Evolutionary conservation across 257 asterid genomes (phyloP), one percentile per base, ranked within the genome.

Genomic region (Nicotiana noctiflora): DNA sequence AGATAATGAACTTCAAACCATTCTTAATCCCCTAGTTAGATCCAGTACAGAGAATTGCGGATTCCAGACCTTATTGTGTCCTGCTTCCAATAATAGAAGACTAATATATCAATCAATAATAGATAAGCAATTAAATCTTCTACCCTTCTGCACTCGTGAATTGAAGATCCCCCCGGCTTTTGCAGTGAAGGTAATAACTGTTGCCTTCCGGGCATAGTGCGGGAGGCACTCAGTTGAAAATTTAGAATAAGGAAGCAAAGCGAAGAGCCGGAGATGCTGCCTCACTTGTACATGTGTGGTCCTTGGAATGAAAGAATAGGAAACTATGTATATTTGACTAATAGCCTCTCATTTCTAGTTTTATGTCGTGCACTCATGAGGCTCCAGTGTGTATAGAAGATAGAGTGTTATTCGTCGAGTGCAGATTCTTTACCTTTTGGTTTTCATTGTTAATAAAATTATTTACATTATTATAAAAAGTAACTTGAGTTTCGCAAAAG

Each of bases 1-100:
- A 13, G 77, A 55, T 46, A 70, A 70, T 70, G 77, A 70, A 70
- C 77, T 70, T 21, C 77, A 70, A 3, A 21, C 77, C 77, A 68
- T 55, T 68, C 56, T 40, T 37, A 68, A 21, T 68, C 76, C 76
- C 55, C 32, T 37, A 68, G 56, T 40, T 68, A 68, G 19, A 68
- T 7, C 76, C 76, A 68, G 27, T 32, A 25, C 8, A 67, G 31
- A 67, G 53, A 17, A 34, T 15, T 66, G 53, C 12, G 56, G 56
- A 68, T n/a, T 40, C 27, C 56, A 68, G 18, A 37, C 55, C 76
- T 34, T 63, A 63, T 13, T 9, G 3, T 11, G 18, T 25, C 31
- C 60, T 46, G 18, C 56, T 44, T 44, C 60, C 25, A 46, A 46
- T 13, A 46, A 44, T 72, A 44, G 14, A 46, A 46, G 37, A 21